Base-by-base conservation (phyloP, 2,329 filamentous ascomycete genomes). In the Fragosphaeria purpurea region DNA sequence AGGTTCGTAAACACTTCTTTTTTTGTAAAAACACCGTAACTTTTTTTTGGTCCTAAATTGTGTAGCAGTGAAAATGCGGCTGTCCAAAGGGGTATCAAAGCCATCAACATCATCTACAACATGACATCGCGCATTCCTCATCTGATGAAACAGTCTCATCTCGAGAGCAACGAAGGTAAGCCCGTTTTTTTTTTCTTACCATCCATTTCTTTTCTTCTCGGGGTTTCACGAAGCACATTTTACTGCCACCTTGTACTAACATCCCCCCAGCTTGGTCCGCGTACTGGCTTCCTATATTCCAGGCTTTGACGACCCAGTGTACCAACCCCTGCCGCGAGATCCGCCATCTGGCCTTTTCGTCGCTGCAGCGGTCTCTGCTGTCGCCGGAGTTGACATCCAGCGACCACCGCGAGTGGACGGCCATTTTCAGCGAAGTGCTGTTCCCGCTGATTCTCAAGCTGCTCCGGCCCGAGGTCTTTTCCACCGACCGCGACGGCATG, bases 271-370 rank as follows among this genome's bases (percentile, higher is more conserved):
- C 93, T 11, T 98, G 93, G 93, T 89, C 88, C 47, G 88, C 93
- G 7, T 98, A 98, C 65, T 98, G 93, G 93, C 83, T 90, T 11
- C 93, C 91, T 2, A 89, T 98, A 32, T 93, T 98, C 67, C 82
- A 88, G 58, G 86, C 88, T 6, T 71, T 98, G 13, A 93, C 86
- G 4, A 82, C 81, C 5, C 93, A 98, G 68, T 96, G 90, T 67
- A 87, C 88, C 49, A 98, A 97, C 63, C 89, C 90, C 1, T 96
- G 89, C 62, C 85, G 91, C 50, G 90, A 96, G 60, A 88, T 98
- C 53, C 83, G 93, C 4, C 86, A 95, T 60, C 79, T 94, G 61
- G 88, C 93, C 1, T 88, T 97, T 59, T 82, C 85, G 7, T 88
- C 84, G 8, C 74, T 98, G 12, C 91, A 97, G 64, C 79, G 90